Conservation (phyloP, 2,329 filamentous ascomycete genomes). For the Malbranchea zuffiana region DNA sequence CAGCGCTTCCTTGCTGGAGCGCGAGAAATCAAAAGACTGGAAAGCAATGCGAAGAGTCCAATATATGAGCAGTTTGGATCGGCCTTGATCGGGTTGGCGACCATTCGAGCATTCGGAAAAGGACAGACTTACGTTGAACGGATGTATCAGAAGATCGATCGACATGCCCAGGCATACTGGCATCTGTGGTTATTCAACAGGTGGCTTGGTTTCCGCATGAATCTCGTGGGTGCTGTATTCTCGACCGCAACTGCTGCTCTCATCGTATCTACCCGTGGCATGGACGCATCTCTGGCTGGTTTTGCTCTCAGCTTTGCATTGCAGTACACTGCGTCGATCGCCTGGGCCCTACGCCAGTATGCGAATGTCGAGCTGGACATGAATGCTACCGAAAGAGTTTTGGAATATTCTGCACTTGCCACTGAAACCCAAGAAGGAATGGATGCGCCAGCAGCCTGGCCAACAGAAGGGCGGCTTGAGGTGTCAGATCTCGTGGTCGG, state of each 20-base stretch:
- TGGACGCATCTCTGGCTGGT: slow-evolving; percentile 60
- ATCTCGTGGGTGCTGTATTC: slow-evolving; percentile 58
- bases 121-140: slow-evolving; percentile 53
- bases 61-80: slow-evolving; percentile 72
- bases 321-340: slow-evolving; percentile 53
- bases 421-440: slow-evolving; percentile 55
- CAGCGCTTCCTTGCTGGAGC: slow-evolving; percentile 57
- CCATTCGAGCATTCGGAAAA: slow-evolving; percentile 67
- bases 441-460: slow-evolving; percentile 61
- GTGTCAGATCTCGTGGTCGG: slow-evolving; percentile 60
- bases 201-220: slow-evolving; percentile 66
- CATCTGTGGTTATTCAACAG: slow-evolving; percentile 63
- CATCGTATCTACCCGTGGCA: slow-evolving; percentile 49
- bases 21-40: slow-evolving; percentile 63
- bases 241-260: slow-evolving; percentile 53
- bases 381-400: slow-evolving; percentile 65
- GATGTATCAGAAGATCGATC: slow-evolving; percentile 61
- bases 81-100: slow-evolving; percentile 59
- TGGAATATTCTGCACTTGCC: slow-evolving; percentile 60
- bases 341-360: slow-evolving; percentile 57
- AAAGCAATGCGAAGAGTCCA: slow-evolving; percentile 65
- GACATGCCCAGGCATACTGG: slow-evolving; percentile 54
- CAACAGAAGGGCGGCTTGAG: slow-evolving; percentile 59
- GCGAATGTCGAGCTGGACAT: slow-evolving; percentile 64
- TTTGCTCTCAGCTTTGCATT: slow-evolving; percentile 66